Evolutionary conservation across 306 rosid species (phyloP), one percentile per base, ranked within the genome.

Genomic region (Boehmeria nivea): DNA sequence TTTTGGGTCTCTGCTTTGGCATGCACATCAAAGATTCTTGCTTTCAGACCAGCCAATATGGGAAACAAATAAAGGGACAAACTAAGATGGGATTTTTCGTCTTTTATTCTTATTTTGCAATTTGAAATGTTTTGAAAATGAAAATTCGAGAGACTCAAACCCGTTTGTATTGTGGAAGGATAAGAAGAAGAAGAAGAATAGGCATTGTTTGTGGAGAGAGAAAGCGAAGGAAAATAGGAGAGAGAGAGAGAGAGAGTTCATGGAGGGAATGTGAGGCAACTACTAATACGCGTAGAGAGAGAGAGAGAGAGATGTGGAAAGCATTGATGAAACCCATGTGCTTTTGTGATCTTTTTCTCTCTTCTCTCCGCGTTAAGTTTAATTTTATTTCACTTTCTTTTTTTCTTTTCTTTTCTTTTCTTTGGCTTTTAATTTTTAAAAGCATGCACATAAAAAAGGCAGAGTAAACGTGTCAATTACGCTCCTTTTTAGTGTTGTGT

Each of bases 301-400:
- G 33, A 78, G 56, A n/a, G n/a, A n/a, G n/a, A n/a, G n/a, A n/a
- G 66, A 20, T 33, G 38, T 33, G 38, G 38, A 65, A 28, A 18
- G 77, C 70, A 76, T 81, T 83, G 86, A 83, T 78, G 64, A 66
- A 48, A 5, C 25, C 54, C 89, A 76, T 65, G 88, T 80, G 88
- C 31, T 64, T 31, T 10, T 33, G 63, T 51, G 71, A 70, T 69
- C 71, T 62, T n/a, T n/a, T n/a, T n/a, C n/a, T n/a, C n/a, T n/a
- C n/a, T 68, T 61, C 57, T 39, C 33, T 45, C 37, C 80, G 80
- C 78, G 75, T 69, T 10, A 20, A 43, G 12, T 72, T 22, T 20
- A 21, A 36, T 24, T 11, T 31, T n/a, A n/a, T n/a, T n/a, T 33
- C 43, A 3, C 54, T 49, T 14, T 53, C 9, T 10, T 28, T 53